Conservation (phyloP, 2,329 filamentous ascomycete genomes). For the Hypoxylon sp. region DNA sequence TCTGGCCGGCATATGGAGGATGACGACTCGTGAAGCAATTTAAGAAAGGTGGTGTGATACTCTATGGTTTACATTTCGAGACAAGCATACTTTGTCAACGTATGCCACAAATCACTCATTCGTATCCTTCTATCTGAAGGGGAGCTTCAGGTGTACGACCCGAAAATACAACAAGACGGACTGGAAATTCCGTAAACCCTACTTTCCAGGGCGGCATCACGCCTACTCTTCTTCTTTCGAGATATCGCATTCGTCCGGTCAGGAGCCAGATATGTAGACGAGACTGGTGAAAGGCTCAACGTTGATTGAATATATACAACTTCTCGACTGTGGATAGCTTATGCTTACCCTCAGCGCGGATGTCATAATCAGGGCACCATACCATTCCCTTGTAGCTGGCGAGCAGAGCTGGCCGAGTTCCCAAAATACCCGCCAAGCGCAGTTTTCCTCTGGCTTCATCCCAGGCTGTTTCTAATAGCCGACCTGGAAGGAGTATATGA, state of each 20-base stretch:
- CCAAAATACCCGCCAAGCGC: conserved; percentile 3
- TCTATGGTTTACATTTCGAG: background rate
- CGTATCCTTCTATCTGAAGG: background rate
- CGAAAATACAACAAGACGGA: background rate
- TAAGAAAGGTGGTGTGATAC: conserved; percentile 10
- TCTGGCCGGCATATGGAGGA: conserved; percentile 16
- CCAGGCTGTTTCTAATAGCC: conserved; percentile 14
- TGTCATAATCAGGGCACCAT: conserved; percentile 13
- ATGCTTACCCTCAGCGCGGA: conserved; percentile 4
- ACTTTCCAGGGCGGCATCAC: background rate
- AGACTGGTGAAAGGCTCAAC: background rate
- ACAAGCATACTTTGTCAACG: background rate
- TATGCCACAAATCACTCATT: background rate
- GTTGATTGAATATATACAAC: background rate
- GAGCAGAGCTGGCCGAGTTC: conserved; percentile 10
- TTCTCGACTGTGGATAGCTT: conserved; percentile 5
- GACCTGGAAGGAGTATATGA: conserved; percentile 16
- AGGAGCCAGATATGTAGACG: background rate
- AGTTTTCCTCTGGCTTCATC: conserved; percentile 4
- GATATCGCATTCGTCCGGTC: background rate
- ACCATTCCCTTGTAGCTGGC: conserved; percentile 16
- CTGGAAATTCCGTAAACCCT: no score
- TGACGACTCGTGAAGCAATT: conserved; percentile 12
- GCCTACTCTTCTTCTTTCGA: no score
- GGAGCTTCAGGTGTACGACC: background rate